phyloP scores from a whole-genome alignment of 179 eudicot genomes.

The Gypsophila paniculata region DNA sequence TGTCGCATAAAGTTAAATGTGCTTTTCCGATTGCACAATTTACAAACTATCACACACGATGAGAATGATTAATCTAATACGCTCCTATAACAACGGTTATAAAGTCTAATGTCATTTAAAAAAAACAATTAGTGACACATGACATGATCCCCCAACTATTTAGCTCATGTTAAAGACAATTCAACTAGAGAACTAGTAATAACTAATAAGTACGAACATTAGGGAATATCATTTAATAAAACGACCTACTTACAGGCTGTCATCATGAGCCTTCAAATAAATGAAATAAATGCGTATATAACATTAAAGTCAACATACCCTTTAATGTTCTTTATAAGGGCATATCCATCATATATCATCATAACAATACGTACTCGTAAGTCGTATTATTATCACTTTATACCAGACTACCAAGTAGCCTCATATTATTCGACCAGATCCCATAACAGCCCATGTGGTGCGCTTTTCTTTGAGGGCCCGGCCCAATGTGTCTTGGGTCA shows the following conservation, averaged over 20 bases:
- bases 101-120: too few species aligned
- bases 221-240: background rate
- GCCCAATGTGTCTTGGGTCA: background rate
- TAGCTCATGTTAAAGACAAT: background rate
- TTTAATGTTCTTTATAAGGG: background rate
- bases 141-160: background rate
- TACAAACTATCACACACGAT: too few species aligned
- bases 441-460: background rate
- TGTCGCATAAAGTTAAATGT: too few species aligned
- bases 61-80: too few species aligned
- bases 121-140: background rate
- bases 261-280: background rate
- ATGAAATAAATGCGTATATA: too few species aligned
- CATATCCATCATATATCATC: background rate
- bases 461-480: background rate
- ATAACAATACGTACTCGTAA: too few species aligned
- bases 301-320: background rate
- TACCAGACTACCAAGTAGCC: background rate
- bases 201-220: too few species aligned
- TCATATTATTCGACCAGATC: background rate
- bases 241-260: background rate
- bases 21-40: too few species aligned
- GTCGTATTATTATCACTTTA: too few species aligned
- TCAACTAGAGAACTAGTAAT: too few species aligned
- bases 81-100: too few species aligned